These are phyloP conservation scores for Boletellus emodensis DNA, from an alignment of 768 basidiomycete species.

Conservation along the genomic window DNA sequence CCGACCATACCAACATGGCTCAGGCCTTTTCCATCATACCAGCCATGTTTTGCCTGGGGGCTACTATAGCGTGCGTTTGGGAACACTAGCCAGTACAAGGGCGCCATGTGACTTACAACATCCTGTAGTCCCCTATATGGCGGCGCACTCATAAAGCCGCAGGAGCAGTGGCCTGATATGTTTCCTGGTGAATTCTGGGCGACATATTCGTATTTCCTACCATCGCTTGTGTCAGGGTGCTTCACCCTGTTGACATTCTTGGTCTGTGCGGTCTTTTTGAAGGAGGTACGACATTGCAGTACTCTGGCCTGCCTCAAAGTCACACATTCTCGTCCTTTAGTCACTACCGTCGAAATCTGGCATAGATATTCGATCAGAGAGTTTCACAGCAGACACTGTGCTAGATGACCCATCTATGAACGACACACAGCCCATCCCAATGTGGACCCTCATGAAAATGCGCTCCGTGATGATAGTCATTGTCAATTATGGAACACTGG, in stretches of 20 bases:
- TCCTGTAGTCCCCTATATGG: conserved; percentile 53
- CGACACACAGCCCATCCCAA: conserved; percentile 14
- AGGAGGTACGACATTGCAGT: conserved; percentile 25
- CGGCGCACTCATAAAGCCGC: conserved; percentile 51
- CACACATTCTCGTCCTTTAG: conserved; percentile 6
- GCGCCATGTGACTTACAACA: neutral
- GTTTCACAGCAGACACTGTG: neutral
- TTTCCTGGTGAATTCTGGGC: conserved; percentile 42
- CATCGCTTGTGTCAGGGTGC: conserved; percentile 24
- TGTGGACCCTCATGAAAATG: conserved; percentile 31
- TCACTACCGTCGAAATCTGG: conserved; percentile 21
- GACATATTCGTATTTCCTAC: conserved; percentile 36
- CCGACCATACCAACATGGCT: conserved; percentile 36
- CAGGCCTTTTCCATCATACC: conserved; percentile 30
- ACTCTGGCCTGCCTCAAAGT: neutral
- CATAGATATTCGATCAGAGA: neutral
- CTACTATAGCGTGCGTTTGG: conserved; percentile 3
- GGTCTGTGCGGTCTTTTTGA: conserved; percentile 22
- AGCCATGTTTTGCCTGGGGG: neutral
- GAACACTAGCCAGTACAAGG: no score
- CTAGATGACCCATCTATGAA: neutral
- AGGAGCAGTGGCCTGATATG: conserved; percentile 47
- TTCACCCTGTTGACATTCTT: conserved; percentile 13
- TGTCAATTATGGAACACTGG: conserved; percentile 38
- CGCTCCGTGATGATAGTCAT: conserved; percentile 38